Evolutionary conservation across 129 eudicot species (phyloP).

Genomic region (Lonicera japonica): DNA sequence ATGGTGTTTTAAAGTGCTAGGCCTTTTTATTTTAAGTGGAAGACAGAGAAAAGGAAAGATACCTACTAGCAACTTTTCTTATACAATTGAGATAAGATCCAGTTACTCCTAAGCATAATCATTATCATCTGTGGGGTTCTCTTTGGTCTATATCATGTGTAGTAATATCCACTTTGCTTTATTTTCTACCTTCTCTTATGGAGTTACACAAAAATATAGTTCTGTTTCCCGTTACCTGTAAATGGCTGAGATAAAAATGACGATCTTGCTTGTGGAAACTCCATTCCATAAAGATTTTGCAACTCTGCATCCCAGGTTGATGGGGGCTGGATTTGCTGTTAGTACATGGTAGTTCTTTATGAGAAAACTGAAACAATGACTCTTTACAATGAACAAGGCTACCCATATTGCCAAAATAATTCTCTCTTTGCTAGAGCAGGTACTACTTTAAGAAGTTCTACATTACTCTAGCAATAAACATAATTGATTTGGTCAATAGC

Average conservation of each 20-base stretch:
- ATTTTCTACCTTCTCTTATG: slow-evolving; percentile 9
- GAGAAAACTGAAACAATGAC: slow-evolving; percentile 13
- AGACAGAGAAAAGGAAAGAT: slow-evolving; percentile 56
- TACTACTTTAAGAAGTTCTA: too few relatives aligned
- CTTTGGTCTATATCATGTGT: slow-evolving; percentile 26
- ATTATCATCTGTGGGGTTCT: slow-evolving; percentile 37
- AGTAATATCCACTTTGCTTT: neutral
- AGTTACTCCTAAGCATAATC: slow-evolving; percentile 33
- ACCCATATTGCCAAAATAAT: too few relatives aligned
- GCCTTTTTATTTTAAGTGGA: slow-evolving; percentile 35
- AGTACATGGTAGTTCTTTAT: slow-evolving; percentile 10
- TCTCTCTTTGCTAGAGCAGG: too few relatives aligned
- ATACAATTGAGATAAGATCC: slow-evolving; percentile 23
- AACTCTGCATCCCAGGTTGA: slow-evolving; percentile 69
- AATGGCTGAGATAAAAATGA: slow-evolving; percentile 54
- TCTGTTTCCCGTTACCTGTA: slow-evolving; percentile 46
- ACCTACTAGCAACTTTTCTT: slow-evolving; percentile 40
- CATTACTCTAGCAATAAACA: too few relatives aligned
- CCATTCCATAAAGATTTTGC: slow-evolving; percentile 60
- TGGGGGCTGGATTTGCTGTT: slow-evolving; percentile 59
- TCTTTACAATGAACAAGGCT: too few relatives aligned
- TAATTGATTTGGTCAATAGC: too few relatives aligned
- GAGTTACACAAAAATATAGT: too few relatives aligned
- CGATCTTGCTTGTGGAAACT: slow-evolving; percentile 67
- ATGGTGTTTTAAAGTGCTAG: slow-evolving; percentile 20